These are phyloP conservation scores for Daldinia sp. DNA, from an alignment of 2,329 filamentous ascomycete genomes.

Conservation along the genomic window DNA sequence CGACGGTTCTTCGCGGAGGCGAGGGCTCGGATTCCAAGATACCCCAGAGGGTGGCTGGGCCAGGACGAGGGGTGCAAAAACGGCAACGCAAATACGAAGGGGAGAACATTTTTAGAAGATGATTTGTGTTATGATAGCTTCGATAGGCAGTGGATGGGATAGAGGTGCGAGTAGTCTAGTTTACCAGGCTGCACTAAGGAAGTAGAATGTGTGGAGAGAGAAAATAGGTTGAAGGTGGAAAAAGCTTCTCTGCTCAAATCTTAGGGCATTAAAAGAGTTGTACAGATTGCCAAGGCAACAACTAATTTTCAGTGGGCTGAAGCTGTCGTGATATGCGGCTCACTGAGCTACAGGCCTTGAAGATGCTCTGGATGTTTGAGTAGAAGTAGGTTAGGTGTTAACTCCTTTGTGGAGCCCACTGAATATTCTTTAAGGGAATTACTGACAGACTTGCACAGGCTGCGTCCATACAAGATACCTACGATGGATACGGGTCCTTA, in stretches of 20 bases:
- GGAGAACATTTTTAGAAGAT: neutral
- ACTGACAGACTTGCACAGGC: neutral
- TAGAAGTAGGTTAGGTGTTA: neutral
- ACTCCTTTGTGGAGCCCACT: neutral
- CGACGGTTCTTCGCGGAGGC: neutral
- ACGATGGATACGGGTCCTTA: neutral
- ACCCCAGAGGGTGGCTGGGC: constrained; percentile 2
- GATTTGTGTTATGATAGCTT: neutral
- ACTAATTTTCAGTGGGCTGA: neutral
- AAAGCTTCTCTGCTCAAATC: neutral
- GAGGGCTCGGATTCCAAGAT: neutral
- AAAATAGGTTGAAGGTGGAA: neutral
- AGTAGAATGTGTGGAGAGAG: neutral
- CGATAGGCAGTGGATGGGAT: too few relatives aligned
- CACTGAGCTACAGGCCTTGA: neutral
- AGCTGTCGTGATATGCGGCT: neutral
- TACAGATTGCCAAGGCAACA: neutral
- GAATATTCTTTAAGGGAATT: neutral
- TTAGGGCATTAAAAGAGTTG: too few relatives aligned
- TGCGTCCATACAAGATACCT: neutral
- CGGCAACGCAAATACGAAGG: too few relatives aligned
- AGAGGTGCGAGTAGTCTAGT: neutral
- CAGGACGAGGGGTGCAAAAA: neutral
- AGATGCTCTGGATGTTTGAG: neutral
- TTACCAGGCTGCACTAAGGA: neutral